Percentiles rank a stretch among this genome's conserved stretches.
phyloP scores from a whole-genome alignment of 495 filamentous ascomycete species.

The Thozetella sp. region DNA sequence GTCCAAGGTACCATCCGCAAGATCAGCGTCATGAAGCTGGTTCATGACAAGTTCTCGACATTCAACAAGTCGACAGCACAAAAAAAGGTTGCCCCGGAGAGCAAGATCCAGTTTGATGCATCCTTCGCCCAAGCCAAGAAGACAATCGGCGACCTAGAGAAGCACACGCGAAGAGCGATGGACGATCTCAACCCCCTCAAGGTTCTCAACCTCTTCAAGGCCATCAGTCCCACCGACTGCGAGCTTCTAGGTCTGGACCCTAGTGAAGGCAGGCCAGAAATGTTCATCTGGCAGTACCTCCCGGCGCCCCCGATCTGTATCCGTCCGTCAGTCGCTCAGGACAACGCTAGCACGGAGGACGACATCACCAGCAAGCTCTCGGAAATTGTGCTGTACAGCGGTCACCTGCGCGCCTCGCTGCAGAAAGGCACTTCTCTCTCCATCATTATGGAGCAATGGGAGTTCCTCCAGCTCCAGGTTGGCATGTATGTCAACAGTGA shows the following conservation, averaged over 20 bases:
- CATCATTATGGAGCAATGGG: slow-evolving; percentile 98
- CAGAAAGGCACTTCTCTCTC: slow-evolving; percentile 79
- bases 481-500: slow-evolving; percentile 98
- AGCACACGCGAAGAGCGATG: slow-evolving; percentile 84
- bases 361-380: slow-evolving; percentile 93
- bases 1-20: slow-evolving; percentile 91
- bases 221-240: slow-evolving; percentile 82
- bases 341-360: slow-evolving; percentile 90
- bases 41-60: slow-evolving; percentile 88
- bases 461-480: slow-evolving; percentile 90
- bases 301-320: slow-evolving; percentile 93
- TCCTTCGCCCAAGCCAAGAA: slow-evolving; percentile 79
- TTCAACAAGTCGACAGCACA: slow-evolving; percentile 85
- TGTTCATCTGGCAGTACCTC: slow-evolving; percentile 97
- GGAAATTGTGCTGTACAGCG: slow-evolving; percentile 90
- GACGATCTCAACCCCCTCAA: slow-evolving; percentile 92
- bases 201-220: slow-evolving; percentile 87
- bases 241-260: slow-evolving; percentile 90
- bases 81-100: slow-evolving; percentile 77
- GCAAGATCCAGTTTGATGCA: slow-evolving; percentile 79
- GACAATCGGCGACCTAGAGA: slow-evolving; percentile 79
- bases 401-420: slow-evolving; percentile 76
- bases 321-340: slow-evolving; percentile 89
- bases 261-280: slow-evolving; percentile 85
- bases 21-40: slow-evolving; percentile 81